phyloP scores from a whole-genome alignment of 176 grass and related monocot species.

The Triticum urartu region DNA sequence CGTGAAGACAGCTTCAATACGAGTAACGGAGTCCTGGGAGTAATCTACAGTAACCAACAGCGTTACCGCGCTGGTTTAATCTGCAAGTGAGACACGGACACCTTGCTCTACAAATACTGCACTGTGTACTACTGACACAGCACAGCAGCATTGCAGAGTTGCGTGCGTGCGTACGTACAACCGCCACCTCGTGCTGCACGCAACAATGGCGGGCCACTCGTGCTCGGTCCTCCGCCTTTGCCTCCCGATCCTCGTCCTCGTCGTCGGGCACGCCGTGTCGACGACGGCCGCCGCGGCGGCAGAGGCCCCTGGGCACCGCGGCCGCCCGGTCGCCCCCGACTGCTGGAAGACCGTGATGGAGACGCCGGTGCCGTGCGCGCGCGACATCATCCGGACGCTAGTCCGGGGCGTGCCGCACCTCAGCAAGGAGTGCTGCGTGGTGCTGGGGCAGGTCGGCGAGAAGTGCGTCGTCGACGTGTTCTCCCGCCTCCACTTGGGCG shows the following conservation, averaged over 20 bases:
- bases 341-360: conserved; percentile 21
- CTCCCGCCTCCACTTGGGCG: background rate
- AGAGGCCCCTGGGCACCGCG: background rate
- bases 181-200: background rate
- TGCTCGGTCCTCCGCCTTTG: background rate
- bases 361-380: conserved; percentile 18
- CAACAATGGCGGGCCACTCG: background rate
- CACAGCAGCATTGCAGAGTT: background rate
- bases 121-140: background rate
- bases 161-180: no score
- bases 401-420: background rate
- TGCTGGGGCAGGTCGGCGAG: conserved; percentile 12
- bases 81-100: background rate
- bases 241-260: background rate
- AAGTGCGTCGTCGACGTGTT: conserved; percentile 30
- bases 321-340: background rate
- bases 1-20: background rate
- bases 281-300: background rate
- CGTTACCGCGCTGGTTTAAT: background rate
- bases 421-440: conserved; percentile 17
- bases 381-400: conserved; percentile 18
- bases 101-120: background rate
- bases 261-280: background rate
- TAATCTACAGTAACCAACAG: background rate
- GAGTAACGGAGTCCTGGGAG: background rate